Evolutionary conservation across 345 rosid species (phyloP), one percentile per base, ranked within the genome.

Genomic region (Melaleuca alternifolia): DNA sequence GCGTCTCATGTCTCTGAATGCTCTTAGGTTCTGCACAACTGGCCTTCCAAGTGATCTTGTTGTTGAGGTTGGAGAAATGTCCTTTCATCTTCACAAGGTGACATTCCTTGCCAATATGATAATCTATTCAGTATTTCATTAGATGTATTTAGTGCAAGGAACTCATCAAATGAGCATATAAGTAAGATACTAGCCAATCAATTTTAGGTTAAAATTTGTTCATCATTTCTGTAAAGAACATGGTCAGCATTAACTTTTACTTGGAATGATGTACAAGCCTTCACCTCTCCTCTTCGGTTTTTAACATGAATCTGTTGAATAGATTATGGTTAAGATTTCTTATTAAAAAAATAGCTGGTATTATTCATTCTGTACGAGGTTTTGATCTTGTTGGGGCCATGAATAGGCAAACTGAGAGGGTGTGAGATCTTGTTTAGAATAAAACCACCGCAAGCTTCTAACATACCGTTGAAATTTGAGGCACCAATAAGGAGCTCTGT

Each of bases 81-180:
- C 98, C 86, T 97, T 96, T 86, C 99, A 97, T 92, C 98, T 97
- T 83, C 99, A 97, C 95, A 97, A 96, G 99, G 99, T 97, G 91
- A 86, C 41, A 7, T 10, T 51, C 18, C 62, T 83, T 7, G 61
- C 59, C 46, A 18, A 2, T 1, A 33, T 12, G 53, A 51, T 33
- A 6, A 82, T 82, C 54, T 11, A 11, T 82, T 82, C 53, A 15
- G 53, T 48, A n/a, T 77, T 77, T 59, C 71, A 71, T 33, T 18
- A 9, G 79, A 71, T 71, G 46, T 71, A 33, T 71, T 33, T 71
- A 71, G 81, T 71, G 48, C 48, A 18, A 18, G 81, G 24, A 71
- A 71, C 48, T 9, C 81, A 71, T 71, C 48, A 59, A 59, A 37
- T 71, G 48, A 71, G 81, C 81, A 71, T 71, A 10, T 37, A 9